phyloP scores from a whole-genome alignment of 1,139 yeast genomes.

The Kodamaea anthophila region DNA sequence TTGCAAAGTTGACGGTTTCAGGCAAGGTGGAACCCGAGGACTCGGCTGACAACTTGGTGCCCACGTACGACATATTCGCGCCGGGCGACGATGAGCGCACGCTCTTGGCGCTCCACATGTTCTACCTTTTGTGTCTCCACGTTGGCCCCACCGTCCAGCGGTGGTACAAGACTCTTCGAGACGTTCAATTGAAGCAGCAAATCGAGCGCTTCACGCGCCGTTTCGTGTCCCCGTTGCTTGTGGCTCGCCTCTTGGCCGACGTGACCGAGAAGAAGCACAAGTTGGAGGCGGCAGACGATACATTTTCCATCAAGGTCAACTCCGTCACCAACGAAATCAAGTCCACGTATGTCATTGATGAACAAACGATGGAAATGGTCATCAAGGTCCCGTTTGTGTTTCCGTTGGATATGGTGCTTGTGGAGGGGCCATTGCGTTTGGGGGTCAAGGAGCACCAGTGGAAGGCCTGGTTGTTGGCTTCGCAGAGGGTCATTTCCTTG shows the following conservation, averaged over 20 bases:
- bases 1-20: slow-evolving; percentile 20
- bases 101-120: slow-evolving; percentile 46
- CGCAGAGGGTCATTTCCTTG: slow-evolving; percentile 71
- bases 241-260: slow-evolving; percentile 51
- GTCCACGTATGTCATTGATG: slow-evolving; percentile 76
- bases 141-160: slow-evolving; percentile 63
- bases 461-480: slow-evolving; percentile 93
- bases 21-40: slow-evolving; percentile 15
- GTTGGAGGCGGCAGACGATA: slow-evolving; percentile 44
- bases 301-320: slow-evolving; percentile 58
- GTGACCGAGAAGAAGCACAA: slow-evolving; percentile 39
- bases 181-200: slow-evolving; percentile 48
- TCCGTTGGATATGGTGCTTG: slow-evolving; percentile 68
- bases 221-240: slow-evolving; percentile 59
- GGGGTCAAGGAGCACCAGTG: slow-evolving; percentile 92
- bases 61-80: slow-evolving; percentile 16
- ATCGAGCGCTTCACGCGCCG: slow-evolving; percentile 60
- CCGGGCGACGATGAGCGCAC: slow-evolving; percentile 23
- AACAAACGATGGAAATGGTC: slow-evolving; percentile 77
- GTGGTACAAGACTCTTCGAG: slow-evolving; percentile 66
- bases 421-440: slow-evolving; percentile 71
- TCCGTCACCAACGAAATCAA: slow-evolving; percentile 61
- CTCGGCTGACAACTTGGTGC: slow-evolving; percentile 14
- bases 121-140: slow-evolving; percentile 50
- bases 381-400: slow-evolving; percentile 65